Evolutionary conservation across 805 yeast genomes (phyloP), one percentile per base, ranked within the genome.

Genomic region (Lachancea meyersii): DNA sequence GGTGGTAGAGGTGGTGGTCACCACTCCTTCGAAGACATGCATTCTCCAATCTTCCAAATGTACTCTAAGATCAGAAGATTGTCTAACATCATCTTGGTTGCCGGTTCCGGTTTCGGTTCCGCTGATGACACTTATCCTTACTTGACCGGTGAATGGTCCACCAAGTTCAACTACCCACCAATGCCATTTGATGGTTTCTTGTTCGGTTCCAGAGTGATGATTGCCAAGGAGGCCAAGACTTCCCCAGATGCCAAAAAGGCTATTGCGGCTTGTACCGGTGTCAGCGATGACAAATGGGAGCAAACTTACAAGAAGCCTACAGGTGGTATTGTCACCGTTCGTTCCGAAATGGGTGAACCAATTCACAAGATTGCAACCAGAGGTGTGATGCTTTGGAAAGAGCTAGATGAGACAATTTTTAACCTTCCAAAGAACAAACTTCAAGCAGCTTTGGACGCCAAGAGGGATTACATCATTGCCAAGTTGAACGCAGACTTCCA

Each of bases 1-100:
- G 98, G 97, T 77, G 99, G 99, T 68, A 89, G 99, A 77, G 99
- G 97, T 72, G 99, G 99, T 77, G 99, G 99, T 62, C 99, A 93
- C 67, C 99, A 93, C 69, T 91, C 97, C 39, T 93, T 80, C 61
- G 99, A 93, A 75, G 99, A 93, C 71, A 88, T 91, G 93, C 98
- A 93, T 68, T 91, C 89, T 62, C 97, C 98, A 54, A 77, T 93
- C 53, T 71, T 93, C 61, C 96, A 87, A 68, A 93, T 93, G 91
- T 93, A 93, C 70, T 73, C 95, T 53, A 83, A 84, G 73, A 84
- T 93, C 58, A 85, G 99, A 77, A 83, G 87, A 70, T 82, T 88
- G 58, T 61, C 86, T 38, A 93, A 93, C 73, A 87, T 93, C 55
- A 74, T 89, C 44, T 75, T 93, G 57, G 79, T 93, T 59, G 97